Evolutionary conservation across 2,329 filamentous ascomycete species (phyloP).

Genomic region (Aspergillus texensis): DNA sequence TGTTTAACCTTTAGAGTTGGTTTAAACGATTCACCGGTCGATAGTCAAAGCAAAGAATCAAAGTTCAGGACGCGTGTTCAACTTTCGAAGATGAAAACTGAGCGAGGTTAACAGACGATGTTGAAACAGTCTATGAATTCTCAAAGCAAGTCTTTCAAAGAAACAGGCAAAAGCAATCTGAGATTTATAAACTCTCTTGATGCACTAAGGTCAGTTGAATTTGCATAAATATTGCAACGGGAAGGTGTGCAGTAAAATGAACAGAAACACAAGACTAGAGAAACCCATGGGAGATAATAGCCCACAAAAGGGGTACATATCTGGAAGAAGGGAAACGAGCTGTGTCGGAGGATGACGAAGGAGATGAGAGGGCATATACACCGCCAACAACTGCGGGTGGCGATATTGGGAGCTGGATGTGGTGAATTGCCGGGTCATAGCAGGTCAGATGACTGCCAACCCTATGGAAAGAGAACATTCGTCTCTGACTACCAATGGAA

Average conservation of each 20-base stretch:
- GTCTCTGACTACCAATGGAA: background rate
- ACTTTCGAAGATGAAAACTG: background rate
- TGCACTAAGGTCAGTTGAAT: background rate
- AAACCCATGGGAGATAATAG: background rate
- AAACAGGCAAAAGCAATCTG: background rate
- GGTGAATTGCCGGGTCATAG: slow-evolving; percentile 1
- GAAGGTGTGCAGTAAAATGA: background rate
- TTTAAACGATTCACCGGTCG: background rate
- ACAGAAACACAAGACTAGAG: background rate
- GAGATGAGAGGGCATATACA: background rate
- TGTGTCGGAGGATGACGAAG: background rate
- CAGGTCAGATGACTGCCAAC: slow-evolving; percentile 1
- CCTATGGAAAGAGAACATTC: background rate
- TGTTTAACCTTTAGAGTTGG: background rate
- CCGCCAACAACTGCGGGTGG: background rate
- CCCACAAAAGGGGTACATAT: background rate
- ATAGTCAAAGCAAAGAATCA: background rate
- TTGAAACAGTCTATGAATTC: background rate
- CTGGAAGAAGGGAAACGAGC: background rate
- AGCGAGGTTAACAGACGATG: background rate
- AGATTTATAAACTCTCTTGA: background rate
- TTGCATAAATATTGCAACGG: background rate
- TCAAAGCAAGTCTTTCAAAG: background rate
- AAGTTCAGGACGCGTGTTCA: background rate
- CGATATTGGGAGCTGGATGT: background rate